Base-by-base conservation (phyloP, 2,329 filamentous ascomycete genomes). In the Fonsecaea multimorphosa region DNA sequence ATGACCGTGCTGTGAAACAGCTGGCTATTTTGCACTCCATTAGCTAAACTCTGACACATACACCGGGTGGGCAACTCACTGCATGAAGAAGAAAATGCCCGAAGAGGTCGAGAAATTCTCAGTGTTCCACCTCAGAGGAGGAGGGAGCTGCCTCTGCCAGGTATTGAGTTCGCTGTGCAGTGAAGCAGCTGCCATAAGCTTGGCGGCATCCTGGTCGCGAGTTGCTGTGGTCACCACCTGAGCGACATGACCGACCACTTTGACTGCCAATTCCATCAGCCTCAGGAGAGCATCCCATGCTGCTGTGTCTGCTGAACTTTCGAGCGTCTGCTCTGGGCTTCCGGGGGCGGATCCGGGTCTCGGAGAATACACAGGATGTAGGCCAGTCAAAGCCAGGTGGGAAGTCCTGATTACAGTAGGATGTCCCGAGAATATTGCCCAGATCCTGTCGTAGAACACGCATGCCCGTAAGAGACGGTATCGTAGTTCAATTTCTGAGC, bases 361-460 rank as follows among this genome's bases (percentile, higher is more conserved):
- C 40, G 16, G 16, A n/a, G 40, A 46, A 46, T 16, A 22, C 22
- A n/a, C 22, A n/a, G 40, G 40, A 46, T 22, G 16, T 46, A 22
- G 22, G 16, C 22, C 22, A 11, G 40, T 22, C 16, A 46, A 46
- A 22, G 40, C 16, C 22, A 46, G 40, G 22, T 46, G 16, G 22
- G 22, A n/a, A n/a, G 16, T 16, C 16, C 40, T 22, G 40, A 46
- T 46, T n/a, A 46, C 40, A 22, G 40, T 46, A 16, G 40, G 40
- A 22, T 46, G 40, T 22, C 40, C 40, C 16, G 40, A 46, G 22
- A 46, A 22, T 16, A 22, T 46, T 16, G 40, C 40, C 40, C 40
- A 46, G 22, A 46, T 46, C 22, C 40, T 46, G 40, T 46, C 40
- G 40, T 46, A 46, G 40, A 46, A 46, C 16, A 46, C 40, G 40